Conservation (phyloP, 1,139 yeast genomes). For the Saccharomycopsis crataegensis region DNA sequence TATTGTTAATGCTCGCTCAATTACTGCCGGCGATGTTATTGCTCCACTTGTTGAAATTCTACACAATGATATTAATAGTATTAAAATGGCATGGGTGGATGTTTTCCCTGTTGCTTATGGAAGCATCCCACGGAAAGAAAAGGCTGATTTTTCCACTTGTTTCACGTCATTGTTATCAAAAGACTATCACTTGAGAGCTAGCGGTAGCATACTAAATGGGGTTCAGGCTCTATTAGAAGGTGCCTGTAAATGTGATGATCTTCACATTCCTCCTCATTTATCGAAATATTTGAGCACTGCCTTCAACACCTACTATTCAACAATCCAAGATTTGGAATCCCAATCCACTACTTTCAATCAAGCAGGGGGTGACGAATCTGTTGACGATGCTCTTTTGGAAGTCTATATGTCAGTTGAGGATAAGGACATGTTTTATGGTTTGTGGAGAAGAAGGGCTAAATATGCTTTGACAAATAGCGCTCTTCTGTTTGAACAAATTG, state of each 20-base stretch:
- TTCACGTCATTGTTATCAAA: conserved; percentile 76
- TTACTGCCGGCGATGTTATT: conserved; percentile 48
- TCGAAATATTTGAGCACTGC: conserved; percentile 84
- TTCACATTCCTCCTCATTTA: conserved; percentile 87
- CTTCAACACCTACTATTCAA: conserved; percentile 88
- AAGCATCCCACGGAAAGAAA: conserved; percentile 68
- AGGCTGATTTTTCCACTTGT: conserved; percentile 52
- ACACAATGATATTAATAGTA: conserved; percentile 74
- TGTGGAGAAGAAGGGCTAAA: conserved; percentile 95
- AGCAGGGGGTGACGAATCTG: not conserved
- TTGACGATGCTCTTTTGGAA: conserved; percentile 84
- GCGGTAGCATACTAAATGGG: conserved; percentile 81
- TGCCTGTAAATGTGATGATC: conserved; percentile 62
- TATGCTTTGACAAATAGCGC: conserved; percentile 92
- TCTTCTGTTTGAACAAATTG: conserved; percentile 88
- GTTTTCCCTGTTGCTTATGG: conserved; percentile 76
- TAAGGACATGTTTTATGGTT: conserved; percentile 95
- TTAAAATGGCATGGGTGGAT: conserved; percentile 76
- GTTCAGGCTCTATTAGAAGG: conserved; percentile 81
- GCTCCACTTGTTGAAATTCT: conserved; percentile 75
- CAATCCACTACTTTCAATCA: conserved; percentile 45
- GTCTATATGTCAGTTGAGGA: conserved; percentile 84
- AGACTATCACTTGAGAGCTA: conserved; percentile 87
- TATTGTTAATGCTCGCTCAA: conserved; percentile 28
- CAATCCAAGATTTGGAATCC: conserved; percentile 73